These are phyloP conservation scores for Arthrobotrys entomopaga DNA, from an alignment of 2,329 filamentous ascomycete genomes.

Conservation along the genomic window DNA sequence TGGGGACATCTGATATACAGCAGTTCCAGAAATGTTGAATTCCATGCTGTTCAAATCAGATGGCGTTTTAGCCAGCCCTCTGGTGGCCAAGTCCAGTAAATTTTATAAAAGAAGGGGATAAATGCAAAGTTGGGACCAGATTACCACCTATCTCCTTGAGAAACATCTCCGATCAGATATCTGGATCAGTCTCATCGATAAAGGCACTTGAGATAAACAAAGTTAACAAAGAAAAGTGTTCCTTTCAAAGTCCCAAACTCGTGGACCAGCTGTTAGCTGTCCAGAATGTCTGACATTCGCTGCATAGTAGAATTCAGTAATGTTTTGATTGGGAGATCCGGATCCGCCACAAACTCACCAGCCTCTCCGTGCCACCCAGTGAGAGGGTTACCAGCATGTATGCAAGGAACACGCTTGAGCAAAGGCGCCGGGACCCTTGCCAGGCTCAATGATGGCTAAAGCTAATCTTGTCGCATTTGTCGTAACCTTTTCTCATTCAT, in stretches of 20 bases:
- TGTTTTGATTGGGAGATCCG: neutral
- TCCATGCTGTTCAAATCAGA: neutral
- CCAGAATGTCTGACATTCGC: neutral
- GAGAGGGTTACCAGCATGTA: too few species aligned
- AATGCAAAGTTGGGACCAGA: neutral
- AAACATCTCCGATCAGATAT: too few species aligned
- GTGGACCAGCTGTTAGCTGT: too few species aligned
- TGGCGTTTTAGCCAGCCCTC: slow-evolving; percentile 12
- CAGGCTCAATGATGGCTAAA: slow-evolving; percentile 12
- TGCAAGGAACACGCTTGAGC: slow-evolving; percentile 50
- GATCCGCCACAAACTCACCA: neutral
- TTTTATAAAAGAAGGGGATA: too few species aligned
- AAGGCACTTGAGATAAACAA: too few species aligned
- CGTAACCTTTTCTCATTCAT: slow-evolving; percentile 28
- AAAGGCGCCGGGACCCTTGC: slow-evolving; percentile 17
- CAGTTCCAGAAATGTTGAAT: too few species aligned
- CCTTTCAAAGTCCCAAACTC: too few species aligned
- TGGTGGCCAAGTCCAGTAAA: neutral
- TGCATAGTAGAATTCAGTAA: neutral
- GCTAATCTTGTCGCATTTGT: slow-evolving; percentile 17
- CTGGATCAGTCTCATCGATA: too few species aligned
- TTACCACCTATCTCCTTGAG: neutral
- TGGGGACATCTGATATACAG: too few species aligned
- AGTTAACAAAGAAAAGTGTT: too few species aligned
- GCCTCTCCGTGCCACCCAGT: slow-evolving; percentile 31